Evolutionary conservation across 805 yeast genomes (phyloP).

Genomic region (Sporopachydermia quercuum): DNA sequence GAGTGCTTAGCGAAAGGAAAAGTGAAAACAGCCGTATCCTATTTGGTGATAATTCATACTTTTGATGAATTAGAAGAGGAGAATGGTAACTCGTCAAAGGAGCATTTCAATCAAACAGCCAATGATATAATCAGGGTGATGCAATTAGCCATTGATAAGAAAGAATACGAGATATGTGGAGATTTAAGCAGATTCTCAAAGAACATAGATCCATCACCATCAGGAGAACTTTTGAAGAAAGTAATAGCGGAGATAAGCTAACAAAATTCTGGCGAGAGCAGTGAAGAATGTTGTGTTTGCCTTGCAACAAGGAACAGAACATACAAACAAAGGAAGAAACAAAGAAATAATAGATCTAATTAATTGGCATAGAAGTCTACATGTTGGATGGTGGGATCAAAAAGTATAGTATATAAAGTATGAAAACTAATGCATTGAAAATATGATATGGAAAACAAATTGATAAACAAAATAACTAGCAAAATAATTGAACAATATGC

Average conservation of each 20-base stretch:
- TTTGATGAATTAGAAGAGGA: slow-evolving; percentile 14
- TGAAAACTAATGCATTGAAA: too few species aligned
- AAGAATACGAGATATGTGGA: slow-evolving; percentile 4
- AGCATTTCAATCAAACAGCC: background rate
- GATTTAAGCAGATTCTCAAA: slow-evolving; percentile 2
- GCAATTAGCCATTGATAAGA: slow-evolving; percentile 1
- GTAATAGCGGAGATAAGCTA: background rate
- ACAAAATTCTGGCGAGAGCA: too few species aligned
- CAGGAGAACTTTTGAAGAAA: background rate
- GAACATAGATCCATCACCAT: slow-evolving; percentile 3
- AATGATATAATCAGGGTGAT: background rate
- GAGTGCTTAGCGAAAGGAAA: slow-evolving; percentile 18
- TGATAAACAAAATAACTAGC: too few species aligned
- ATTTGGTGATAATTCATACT: slow-evolving; percentile 23
- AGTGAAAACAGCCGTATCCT: slow-evolving; percentile 25
- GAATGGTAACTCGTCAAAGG: slow-evolving; percentile 3
- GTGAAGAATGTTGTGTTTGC: too few species aligned
- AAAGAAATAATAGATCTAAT: too few species aligned
- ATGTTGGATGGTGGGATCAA: too few species aligned
- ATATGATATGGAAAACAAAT: too few species aligned
- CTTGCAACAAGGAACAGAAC: too few species aligned
- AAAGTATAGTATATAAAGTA: too few species aligned
- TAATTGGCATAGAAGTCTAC: too few species aligned
- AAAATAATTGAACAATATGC: too few species aligned
- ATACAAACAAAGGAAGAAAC: too few species aligned